Base-by-base conservation (phyloP, 2,329 filamentous ascomycete genomes). In the Fusarium solani-melongenae region DNA sequence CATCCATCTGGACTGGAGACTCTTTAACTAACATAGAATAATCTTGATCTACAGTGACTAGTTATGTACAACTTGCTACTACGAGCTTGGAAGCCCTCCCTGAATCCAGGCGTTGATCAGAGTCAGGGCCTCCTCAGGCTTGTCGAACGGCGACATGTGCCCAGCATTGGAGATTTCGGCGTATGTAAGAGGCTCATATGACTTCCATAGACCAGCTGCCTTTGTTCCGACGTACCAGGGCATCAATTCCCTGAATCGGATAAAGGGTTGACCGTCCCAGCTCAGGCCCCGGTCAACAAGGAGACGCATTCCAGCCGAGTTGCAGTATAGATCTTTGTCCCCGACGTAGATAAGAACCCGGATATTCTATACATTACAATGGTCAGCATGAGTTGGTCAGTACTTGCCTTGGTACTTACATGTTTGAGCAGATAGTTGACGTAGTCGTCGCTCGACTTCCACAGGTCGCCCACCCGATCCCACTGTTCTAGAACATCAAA, bases 331-430 rank as follows among this genome's bases (percentile, higher is more conserved):
- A 17, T 67, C 65, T 27, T 60, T 64, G 29, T 67, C 61, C 2
- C 61, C 65, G 1, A 67, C 65, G 17, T 67, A 67, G 1, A 67
- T 64, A 1, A 67, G 55, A 6, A 59, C 53, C 2, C 65, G 65
- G 3, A 64, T 60, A n/a, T n/a, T 20, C 60, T 67, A 3, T 4
- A 38, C 8, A 17, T 38, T n/a, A 15, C 4, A 7, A 17, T 15
- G 4, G 15, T 38, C 15, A 38, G 34, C 2, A 9, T 20, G 2
- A 20, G 38, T 3, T 6, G 10, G 17, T 20, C n/a, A 39, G 5
- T 20, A 20, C 0, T 20, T 20, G 38, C 17, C n/a, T 39, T 3
- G 38, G 12, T 10, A 41, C 38, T 22, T 41, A 41, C 39, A 22
- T 11, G 14, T 44, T 44, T 44, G 0, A 44, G 20, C 11, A 44